Evolutionary conservation across 495 filamentous ascomycete genomes (phyloP).

Genomic region (Aspergillus bridgeri): DNA sequence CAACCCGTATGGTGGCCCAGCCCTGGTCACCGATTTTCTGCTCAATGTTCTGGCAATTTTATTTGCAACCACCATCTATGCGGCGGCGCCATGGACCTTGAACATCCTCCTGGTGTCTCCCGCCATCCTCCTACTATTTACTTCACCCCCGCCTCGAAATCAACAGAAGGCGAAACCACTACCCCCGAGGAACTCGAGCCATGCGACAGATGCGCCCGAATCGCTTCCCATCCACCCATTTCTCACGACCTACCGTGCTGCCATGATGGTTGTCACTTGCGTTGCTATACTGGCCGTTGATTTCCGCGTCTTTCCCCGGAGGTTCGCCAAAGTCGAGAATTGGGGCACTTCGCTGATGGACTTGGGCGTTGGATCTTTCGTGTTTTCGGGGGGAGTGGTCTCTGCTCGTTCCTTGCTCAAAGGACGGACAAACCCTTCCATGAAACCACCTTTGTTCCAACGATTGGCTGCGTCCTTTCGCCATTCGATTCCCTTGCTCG

Average conservation of each 20-base stretch:
- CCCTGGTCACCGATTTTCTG: conserved; percentile 74
- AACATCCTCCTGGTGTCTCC: conserved; percentile 71
- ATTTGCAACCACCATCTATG: conserved; percentile 84
- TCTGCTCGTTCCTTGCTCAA: conserved; percentile 84
- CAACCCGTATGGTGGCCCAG: conserved; percentile 62
- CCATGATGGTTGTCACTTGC: conserved; percentile 92
- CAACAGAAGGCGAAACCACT: conserved; percentile 57
- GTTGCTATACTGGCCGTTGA: conserved; percentile 95
- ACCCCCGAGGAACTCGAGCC: conserved; percentile 18
- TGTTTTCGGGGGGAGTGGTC: conserved; percentile 93
- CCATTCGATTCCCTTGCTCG: conserved; percentile 77
- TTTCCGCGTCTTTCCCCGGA: conserved; percentile 85
- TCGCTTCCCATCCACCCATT: conserved; percentile 81
- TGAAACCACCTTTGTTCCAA: conserved; percentile 39
- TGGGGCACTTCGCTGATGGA: conserved; percentile 99
- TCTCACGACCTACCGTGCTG: conserved; percentile 82
- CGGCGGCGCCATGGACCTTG: conserved; percentile 68
- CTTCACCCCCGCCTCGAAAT: conserved; percentile 35
- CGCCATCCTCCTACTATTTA: conserved; percentile 58
- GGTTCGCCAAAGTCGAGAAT: conserved; percentile 95
- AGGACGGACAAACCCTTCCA: conserved; percentile 46
- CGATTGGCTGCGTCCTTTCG: conserved; percentile 63
- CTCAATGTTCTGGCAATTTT: conserved; percentile 80
- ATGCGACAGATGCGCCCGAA: conserved; percentile 27
- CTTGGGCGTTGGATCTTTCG: conserved; percentile 94